These are phyloP conservation scores for Sordariomycetes sp. DNA, from an alignment of 2,329 filamentous ascomycete genomes.

Conservation along the genomic window DNA sequence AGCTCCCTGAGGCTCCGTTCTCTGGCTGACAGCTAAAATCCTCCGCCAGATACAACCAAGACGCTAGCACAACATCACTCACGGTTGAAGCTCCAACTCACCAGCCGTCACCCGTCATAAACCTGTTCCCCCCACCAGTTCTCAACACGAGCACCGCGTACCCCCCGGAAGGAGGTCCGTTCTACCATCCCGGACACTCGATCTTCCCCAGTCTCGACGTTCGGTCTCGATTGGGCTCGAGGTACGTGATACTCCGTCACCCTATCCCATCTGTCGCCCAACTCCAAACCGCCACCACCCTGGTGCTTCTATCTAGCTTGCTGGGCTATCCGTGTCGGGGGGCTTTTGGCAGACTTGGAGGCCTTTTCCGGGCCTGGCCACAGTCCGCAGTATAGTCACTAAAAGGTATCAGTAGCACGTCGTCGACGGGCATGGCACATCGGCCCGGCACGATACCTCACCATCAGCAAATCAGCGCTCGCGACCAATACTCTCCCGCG, in stretches of 20 bases:
- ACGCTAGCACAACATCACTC: slow-evolving; percentile 38
- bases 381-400: not conserved
- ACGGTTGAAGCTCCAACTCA: slow-evolving; percentile 34
- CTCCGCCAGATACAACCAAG: slow-evolving; percentile 40
- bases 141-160: slow-evolving; percentile 36
- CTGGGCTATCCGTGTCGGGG: not conserved
- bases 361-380: not conserved
- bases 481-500: slow-evolving; percentile 41
- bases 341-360: not conserved
- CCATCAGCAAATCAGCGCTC: slow-evolving; percentile 34
- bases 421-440: slow-evolving; percentile 47
- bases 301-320: not conserved
- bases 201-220: slow-evolving; percentile 39
- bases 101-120: slow-evolving; percentile 39
- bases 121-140: slow-evolving; percentile 38
- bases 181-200: slow-evolving; percentile 33
- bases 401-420: slow-evolving; percentile 26
- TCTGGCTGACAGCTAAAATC: not conserved
- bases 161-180: slow-evolving; percentile 35
- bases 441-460: slow-evolving; percentile 43
- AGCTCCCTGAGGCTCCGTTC: not conserved
- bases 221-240: slow-evolving; percentile 42
- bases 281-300: not conserved
- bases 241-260: slow-evolving; percentile 28
- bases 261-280: not conserved